Evolutionary conservation across 1,284 basidiomycete species (phyloP).

Genomic region (Macrocybe sp.): DNA sequence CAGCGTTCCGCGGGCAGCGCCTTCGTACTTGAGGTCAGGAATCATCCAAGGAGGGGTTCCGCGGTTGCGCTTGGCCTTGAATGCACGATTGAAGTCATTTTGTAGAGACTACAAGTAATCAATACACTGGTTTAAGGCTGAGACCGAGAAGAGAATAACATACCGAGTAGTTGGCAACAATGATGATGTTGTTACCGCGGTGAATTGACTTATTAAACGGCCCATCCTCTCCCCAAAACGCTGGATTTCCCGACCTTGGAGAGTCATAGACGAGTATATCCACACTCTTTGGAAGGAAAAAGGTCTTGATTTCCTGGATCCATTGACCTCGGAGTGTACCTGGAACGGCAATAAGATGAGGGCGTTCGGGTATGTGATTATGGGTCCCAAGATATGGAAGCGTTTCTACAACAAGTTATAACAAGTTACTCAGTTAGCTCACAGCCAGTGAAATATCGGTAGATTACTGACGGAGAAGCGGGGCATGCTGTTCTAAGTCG

Average conservation of each 20-base stretch:
- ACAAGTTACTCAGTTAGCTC: background rate
- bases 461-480: conserved; percentile 18
- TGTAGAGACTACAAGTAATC: background rate
- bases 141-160: conserved; percentile 1
- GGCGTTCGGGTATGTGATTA: background rate
- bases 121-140: background rate
- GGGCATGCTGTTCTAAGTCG: background rate
- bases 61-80: conserved; percentile 1
- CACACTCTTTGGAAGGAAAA: conserved; percentile 2
- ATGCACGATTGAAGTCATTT: background rate
- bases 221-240: conserved; percentile 20
- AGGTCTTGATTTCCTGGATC: conserved; percentile 6
- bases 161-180: conserved; percentile 24
- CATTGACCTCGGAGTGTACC: conserved; percentile 11
- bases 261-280: conserved; percentile 21
- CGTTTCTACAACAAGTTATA: conserved; percentile 4
- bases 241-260: background rate
- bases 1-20: conserved; percentile 11
- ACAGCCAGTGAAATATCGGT: background rate
- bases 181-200: conserved; percentile 12
- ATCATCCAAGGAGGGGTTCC: conserved; percentile 12
- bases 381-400: conserved; percentile 11
- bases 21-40: conserved; percentile 1
- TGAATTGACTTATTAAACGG: conserved; percentile 17
- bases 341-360: conserved; percentile 10